phyloP scores from a whole-genome alignment of 306 rosid species.

The Rubus parviflorus region DNA sequence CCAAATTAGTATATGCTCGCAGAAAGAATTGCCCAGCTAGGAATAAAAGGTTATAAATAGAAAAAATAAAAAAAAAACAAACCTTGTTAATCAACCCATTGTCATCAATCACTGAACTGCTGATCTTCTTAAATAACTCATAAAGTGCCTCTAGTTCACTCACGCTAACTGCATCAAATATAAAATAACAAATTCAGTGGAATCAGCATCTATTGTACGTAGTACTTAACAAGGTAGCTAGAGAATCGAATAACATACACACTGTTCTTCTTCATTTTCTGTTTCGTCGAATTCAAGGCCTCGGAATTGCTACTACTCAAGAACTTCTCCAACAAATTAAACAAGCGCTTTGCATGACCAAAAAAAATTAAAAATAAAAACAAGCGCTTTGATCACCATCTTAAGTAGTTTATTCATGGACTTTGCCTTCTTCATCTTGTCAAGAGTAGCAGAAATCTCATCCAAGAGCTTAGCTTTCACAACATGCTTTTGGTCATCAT shows the following conservation, averaged over 20 bases:
- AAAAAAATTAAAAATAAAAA: too few relatives aligned
- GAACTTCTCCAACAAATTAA: too few relatives aligned
- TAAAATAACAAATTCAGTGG: conserved; percentile 9
- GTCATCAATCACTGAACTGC: conserved; percentile 95
- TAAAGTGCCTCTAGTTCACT: conserved; percentile 98
- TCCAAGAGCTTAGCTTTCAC: too few relatives aligned
- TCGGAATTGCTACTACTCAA: too few relatives aligned
- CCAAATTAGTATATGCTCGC: background rate
- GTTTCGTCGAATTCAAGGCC: too few relatives aligned
- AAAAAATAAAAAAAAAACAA: conserved; percentile 20
- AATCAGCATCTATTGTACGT: conserved; percentile 4
- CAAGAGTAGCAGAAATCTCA: too few relatives aligned
- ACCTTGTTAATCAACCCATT: conserved; percentile 92
- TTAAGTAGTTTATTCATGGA: too few relatives aligned
- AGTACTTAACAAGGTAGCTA: conserved; percentile 1
- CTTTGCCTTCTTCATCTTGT: too few relatives aligned
- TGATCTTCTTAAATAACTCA: conserved; percentile 95
- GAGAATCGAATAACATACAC: conserved; percentile 50
- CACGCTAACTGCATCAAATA: conserved; percentile 73
- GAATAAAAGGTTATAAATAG: conserved; percentile 7
- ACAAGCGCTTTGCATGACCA: too few relatives aligned
- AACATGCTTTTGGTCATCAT: too few relatives aligned
- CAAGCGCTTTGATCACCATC: too few relatives aligned
- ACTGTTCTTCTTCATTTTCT: conserved; percentile 32
- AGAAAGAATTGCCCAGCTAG: conserved; percentile 9